Evolutionary conservation across 345 rosid species (phyloP).

Genomic region (Draba incana): DNA sequence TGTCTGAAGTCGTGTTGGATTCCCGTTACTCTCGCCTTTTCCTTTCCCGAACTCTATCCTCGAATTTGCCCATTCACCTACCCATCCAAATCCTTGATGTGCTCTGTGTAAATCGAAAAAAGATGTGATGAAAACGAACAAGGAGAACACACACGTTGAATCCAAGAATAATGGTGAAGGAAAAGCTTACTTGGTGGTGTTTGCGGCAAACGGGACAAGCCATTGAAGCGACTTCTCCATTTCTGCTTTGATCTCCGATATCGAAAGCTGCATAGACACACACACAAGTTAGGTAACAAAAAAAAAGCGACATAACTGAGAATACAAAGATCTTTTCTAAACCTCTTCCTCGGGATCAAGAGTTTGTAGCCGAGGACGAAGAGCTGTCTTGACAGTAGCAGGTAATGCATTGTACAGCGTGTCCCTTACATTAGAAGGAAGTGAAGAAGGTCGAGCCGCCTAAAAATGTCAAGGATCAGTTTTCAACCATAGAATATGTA

Average conservation of each 20-base stretch:
- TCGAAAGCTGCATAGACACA: conserved; percentile 55
- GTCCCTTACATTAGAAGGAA: conserved; percentile 77
- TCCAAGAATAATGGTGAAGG: background rate
- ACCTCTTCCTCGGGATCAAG: conserved; percentile 70
- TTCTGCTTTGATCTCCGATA: conserved; percentile 70
- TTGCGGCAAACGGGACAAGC: conserved; percentile 83
- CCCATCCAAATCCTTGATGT: conserved; percentile 96
- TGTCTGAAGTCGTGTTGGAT: conserved; percentile 73
- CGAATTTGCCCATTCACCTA: conserved; percentile 96
- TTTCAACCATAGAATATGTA: conserved; percentile 2
- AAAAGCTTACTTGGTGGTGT: conserved; percentile 73
- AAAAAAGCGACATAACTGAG: background rate
- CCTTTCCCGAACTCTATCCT: conserved; percentile 45
- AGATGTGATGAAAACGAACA: conserved; percentile 27
- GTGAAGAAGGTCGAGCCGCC: conserved; percentile 74
- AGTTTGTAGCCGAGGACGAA: conserved; percentile 60
- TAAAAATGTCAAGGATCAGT: conserved; percentile 38
- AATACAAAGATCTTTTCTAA: conserved; percentile 11
- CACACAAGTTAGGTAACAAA: conserved; percentile 8
- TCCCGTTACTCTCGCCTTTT: conserved; percentile 39
- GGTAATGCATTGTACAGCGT: conserved; percentile 71
- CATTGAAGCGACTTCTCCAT: conserved; percentile 84
- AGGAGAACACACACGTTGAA: conserved; percentile 8
- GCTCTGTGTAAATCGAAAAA: conserved; percentile 52
- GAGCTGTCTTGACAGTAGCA: conserved; percentile 55